Percentiles rank a stretch among this genome's conserved stretches.
phyloP scores from a whole-genome alignment of 2,329 filamentous ascomycete species.

The Ophiosphaerella korrae region DNA sequence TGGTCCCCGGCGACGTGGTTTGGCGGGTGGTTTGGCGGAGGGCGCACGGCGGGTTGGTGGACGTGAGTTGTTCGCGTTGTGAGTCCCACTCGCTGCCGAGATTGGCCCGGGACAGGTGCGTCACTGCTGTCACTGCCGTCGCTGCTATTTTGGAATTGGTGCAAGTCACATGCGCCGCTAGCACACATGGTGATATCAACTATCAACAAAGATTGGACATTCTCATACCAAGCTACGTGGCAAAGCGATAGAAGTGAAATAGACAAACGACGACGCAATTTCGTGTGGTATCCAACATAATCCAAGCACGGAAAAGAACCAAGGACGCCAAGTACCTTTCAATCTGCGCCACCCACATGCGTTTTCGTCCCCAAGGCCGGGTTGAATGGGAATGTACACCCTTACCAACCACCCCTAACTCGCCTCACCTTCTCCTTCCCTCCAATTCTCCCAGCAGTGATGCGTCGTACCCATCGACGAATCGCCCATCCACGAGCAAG shows the following conservation, averaged over 20 bases:
- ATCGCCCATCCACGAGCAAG: conserved; percentile 50
- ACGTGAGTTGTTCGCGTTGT: conserved; percentile 28
- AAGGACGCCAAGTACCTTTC: too few species aligned
- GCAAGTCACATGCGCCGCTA: too few species aligned
- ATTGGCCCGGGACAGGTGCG: conserved; percentile 28
- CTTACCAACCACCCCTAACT: conserved; percentile 45
- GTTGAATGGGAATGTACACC: background rate
- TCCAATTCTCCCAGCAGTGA: conserved; percentile 33
- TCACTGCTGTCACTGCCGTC: conserved; percentile 15
- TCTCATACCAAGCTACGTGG: background rate
- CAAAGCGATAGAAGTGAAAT: background rate
- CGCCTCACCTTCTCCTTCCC: conserved; percentile 43
- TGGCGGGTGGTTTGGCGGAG: conserved; percentile 18
- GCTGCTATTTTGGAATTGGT: background rate
- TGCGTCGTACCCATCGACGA: conserved; percentile 36
- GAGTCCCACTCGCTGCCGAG: conserved; percentile 19
- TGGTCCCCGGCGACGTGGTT: conserved; percentile 36
- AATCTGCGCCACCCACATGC: too few species aligned
- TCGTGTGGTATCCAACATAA: conserved; percentile 2
- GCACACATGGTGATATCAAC: too few species aligned
- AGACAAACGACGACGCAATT: background rate
- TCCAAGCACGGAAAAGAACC: background rate
- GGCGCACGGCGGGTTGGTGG: conserved; percentile 26
- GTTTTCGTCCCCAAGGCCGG: too few species aligned
- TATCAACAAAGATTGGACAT: background rate